Conservation (phyloP, 2,329 filamentous ascomycete species). For the Nigrospora sphaerica region DNA sequence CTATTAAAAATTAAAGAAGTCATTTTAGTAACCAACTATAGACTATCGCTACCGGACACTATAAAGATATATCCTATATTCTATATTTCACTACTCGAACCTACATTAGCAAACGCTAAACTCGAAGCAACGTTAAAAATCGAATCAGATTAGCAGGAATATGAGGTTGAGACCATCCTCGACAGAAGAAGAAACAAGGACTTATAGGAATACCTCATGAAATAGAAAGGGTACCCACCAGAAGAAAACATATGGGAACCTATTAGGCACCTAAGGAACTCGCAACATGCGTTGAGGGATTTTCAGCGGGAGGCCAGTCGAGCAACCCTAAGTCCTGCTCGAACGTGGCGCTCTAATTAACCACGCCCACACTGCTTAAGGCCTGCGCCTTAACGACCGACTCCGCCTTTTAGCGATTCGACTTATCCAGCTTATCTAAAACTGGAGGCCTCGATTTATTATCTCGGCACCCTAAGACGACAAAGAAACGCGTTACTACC, state of each 20-base stretch:
- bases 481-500: too few relatives aligned
- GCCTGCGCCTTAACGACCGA: neutral
- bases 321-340: too few relatives aligned
- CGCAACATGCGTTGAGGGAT: neutral
- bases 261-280: neutral
- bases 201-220: neutral
- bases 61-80: conserved; percentile 1
- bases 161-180: neutral
- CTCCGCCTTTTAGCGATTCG: neutral
- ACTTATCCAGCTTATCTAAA: too few relatives aligned
- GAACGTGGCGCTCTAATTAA: neutral
- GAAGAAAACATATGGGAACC: neutral
- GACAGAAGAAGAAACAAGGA: neutral
- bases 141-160: neutral
- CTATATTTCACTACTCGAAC: neutral
- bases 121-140: neutral
- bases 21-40: neutral
- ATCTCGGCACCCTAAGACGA: too few relatives aligned
- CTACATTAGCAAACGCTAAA: neutral
- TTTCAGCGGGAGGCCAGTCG: neutral
- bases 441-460: too few relatives aligned
- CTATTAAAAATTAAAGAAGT: neutral
- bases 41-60: neutral
- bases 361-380: too few relatives aligned
- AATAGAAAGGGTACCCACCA: neutral